phyloP scores from a whole-genome alignment of 2,329 filamentous ascomycete genomes.

The Fusarium solani-melongenae region DNA sequence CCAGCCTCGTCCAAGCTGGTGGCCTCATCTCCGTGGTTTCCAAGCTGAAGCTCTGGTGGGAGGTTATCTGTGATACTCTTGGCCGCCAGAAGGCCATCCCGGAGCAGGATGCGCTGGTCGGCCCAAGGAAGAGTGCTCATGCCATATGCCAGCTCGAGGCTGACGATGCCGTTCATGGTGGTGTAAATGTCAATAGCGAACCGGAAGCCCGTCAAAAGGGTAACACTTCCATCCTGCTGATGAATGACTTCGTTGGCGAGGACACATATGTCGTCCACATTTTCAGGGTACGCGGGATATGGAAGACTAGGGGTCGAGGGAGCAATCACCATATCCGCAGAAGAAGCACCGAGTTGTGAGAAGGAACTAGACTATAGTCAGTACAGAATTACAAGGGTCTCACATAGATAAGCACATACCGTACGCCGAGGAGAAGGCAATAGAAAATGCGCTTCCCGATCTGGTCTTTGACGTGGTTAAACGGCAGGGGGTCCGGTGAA shows the following conservation, averaged over 20 bases:
- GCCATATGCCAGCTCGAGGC: slow-evolving; percentile 86
- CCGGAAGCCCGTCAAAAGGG: slow-evolving; percentile 83
- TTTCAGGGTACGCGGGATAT: slow-evolving; percentile 82
- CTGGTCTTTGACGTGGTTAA: slow-evolving; percentile 79
- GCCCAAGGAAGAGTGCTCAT: slow-evolving; percentile 81
- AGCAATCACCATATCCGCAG: slow-evolving; percentile 78
- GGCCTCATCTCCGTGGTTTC: slow-evolving; percentile 52
- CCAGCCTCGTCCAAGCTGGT: slow-evolving; percentile 56
- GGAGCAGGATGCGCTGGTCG: slow-evolving; percentile 79
- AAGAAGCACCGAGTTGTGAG: slow-evolving; percentile 78
- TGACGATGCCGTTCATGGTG: slow-evolving; percentile 81
- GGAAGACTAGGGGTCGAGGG: slow-evolving; percentile 80
- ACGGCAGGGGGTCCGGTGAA: slow-evolving; percentile 56
- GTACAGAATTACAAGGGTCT: slow-evolving; percentile 1
- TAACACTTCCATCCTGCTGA: slow-evolving; percentile 75
- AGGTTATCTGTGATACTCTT: slow-evolving; percentile 76
- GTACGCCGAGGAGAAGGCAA: slow-evolving; percentile 80
- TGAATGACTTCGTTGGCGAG: slow-evolving; percentile 75
- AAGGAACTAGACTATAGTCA: slow-evolving; percentile 67
- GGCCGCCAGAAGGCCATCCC: slow-evolving; percentile 75
- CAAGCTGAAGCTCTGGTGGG: slow-evolving; percentile 74
- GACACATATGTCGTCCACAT: slow-evolving; percentile 87
- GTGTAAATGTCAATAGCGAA: slow-evolving; percentile 81
- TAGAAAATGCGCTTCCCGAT: slow-evolving; percentile 85
- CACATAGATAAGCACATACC: slow-evolving; percentile 54